Conservation (phyloP, 2,329 filamentous ascomycete genomes). For the Alternaria incomplexa region DNA sequence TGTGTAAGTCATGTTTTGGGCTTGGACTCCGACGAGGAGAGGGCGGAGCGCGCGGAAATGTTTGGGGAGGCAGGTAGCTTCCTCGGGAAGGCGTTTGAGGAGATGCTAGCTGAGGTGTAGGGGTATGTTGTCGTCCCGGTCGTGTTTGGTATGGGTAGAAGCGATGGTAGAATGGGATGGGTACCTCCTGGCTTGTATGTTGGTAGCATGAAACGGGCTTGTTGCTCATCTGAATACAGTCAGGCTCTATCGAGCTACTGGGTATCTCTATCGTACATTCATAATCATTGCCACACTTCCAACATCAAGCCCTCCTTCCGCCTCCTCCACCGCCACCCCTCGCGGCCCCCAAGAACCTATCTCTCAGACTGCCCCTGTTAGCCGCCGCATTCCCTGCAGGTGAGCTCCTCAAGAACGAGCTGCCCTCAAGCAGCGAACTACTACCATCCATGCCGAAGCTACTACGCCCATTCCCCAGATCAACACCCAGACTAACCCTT, state of each 20-base stretch:
- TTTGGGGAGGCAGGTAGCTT: conserved; percentile 24
- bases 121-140: not conserved
- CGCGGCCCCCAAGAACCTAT: conserved; percentile 34
- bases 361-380: conserved; percentile 35
- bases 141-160: too few species aligned
- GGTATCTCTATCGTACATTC: conserved; percentile 7
- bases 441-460: conserved; percentile 44
- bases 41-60: conserved; percentile 5
- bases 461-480: conserved; percentile 32
- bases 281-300: not conserved
- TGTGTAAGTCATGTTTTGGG: conserved; percentile 12
- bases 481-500: conserved; percentile 25
- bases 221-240: not conserved
- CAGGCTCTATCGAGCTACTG: not conserved
- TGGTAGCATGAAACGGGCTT: not conserved
- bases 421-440: conserved; percentile 46
- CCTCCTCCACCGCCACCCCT: conserved; percentile 22
- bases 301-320: conserved; percentile 13
- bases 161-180: not conserved
- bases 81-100: conserved; percentile 11
- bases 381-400: conserved; percentile 34
- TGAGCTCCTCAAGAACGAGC: conserved; percentile 45
- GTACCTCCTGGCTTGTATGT: not conserved
- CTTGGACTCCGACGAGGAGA: conserved; percentile 12
- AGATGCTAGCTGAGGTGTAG: not conserved